Evolutionary conservation across 768 basidiomycete genomes (phyloP).

Genomic region (Coprinopsis cinerea): DNA sequence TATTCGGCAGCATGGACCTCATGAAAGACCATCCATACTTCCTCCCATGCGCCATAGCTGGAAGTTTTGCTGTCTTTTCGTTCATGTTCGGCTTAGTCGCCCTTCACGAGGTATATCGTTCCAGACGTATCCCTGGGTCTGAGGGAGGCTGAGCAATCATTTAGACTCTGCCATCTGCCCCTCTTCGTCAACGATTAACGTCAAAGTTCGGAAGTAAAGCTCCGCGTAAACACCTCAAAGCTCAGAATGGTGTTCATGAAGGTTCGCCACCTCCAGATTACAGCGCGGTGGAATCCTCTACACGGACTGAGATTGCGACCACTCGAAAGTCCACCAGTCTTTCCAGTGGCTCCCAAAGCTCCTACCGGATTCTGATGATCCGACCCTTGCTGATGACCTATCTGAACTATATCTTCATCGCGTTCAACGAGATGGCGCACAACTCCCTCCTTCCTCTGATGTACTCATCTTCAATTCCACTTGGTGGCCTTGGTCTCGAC

Average conservation of each 20-base stretch:
- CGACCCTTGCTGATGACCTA: slow-evolving; percentile 21
- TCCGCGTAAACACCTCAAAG: too few species aligned
- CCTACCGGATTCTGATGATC: slow-evolving; percentile 17
- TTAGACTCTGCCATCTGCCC: slow-evolving; percentile 12
- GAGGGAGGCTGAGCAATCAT: background rate
- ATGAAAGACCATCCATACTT: slow-evolving; percentile 30
- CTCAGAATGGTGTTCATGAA: background rate
- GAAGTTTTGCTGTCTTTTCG: slow-evolving; percentile 16
- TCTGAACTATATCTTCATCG: slow-evolving; percentile 20
- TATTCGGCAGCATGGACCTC: slow-evolving; percentile 20
- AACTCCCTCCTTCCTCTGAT: slow-evolving; percentile 25
- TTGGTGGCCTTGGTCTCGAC: slow-evolving; percentile 52
- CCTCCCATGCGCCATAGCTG: slow-evolving; percentile 27
- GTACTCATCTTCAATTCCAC: slow-evolving; percentile 42
- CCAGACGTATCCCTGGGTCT: background rate
- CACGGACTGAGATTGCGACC: background rate
- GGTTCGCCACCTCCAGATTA: slow-evolving; percentile 9
- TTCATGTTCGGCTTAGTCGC: slow-evolving; percentile 17
- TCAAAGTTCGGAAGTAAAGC: too few species aligned
- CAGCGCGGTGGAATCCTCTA: slow-evolving; percentile 5
- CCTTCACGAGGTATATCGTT: slow-evolving; percentile 24
- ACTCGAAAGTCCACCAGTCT: background rate
- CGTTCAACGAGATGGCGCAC: slow-evolving; percentile 24
- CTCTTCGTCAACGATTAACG: background rate
- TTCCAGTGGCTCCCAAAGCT: background rate